These are phyloP conservation scores for Fusarium penzigii DNA, from an alignment of 2,329 filamentous ascomycete species.

Conservation along the genomic window DNA sequence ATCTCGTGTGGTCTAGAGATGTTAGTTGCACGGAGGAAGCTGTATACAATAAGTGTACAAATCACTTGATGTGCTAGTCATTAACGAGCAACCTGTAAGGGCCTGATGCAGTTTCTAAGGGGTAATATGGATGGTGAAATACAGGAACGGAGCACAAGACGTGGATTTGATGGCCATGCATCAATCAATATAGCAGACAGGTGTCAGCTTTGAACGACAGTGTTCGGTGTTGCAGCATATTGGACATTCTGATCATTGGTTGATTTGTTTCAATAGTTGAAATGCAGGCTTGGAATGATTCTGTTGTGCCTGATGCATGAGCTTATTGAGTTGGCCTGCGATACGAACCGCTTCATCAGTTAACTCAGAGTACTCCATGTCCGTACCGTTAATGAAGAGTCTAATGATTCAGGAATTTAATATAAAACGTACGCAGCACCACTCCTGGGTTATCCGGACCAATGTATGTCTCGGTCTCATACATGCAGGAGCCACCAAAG, in stretches of 20 bases:
- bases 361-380: no score
- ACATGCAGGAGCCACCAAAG: background rate
- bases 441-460: background rate
- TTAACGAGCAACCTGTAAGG: background rate
- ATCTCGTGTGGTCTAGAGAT: background rate
- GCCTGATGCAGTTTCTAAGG: background rate
- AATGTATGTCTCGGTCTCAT: background rate
- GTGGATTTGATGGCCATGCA: no score
- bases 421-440: background rate
- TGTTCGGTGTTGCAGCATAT: no score
- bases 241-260: no score
- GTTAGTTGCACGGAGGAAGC: background rate
- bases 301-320: no score
- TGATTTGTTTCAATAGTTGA: no score
- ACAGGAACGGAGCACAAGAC: background rate
- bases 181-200: no score
- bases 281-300: no score
- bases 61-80: background rate
- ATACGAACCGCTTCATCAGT: no score
- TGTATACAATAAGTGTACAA: background rate
- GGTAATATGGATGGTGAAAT: background rate
- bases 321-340: no score
- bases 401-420: background rate
- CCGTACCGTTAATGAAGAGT: background rate
- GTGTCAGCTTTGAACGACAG: no score